Percentiles rank a stretch among this genome's conserved stretches.
phyloP scores from a whole-genome alignment of 2,329 filamentous ascomycete species.

The Aspergillus floridensis region DNA sequence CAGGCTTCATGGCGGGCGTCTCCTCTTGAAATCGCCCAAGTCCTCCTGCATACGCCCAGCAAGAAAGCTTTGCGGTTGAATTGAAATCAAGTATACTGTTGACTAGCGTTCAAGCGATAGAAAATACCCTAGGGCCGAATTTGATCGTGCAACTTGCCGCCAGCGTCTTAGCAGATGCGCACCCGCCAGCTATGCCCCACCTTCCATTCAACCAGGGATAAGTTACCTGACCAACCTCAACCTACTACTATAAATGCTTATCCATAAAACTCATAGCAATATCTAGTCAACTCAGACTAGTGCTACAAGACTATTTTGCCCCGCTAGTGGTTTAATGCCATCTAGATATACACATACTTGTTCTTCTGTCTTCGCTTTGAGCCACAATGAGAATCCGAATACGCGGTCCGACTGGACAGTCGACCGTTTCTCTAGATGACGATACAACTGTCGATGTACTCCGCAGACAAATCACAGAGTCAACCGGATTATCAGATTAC shows the following conservation, averaged over 20 bases:
- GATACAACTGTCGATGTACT: constrained; percentile 54
- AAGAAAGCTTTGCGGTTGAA: too few species aligned
- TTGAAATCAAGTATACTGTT: too few species aligned
- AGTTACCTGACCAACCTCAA: background rate
- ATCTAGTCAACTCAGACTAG: background rate
- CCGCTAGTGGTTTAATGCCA: background rate
- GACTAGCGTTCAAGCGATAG: too few species aligned
- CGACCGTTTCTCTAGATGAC: constrained; percentile 67
- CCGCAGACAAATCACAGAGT: constrained; percentile 47
- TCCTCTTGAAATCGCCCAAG: too few species aligned
- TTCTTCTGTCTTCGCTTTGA: background rate
- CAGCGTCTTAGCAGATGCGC: background rate
- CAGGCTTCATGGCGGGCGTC: too few species aligned
- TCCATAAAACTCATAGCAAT: background rate
- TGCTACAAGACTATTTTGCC: background rate
- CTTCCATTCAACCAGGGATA: background rate
- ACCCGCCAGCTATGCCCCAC: background rate
- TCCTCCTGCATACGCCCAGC: too few species aligned
- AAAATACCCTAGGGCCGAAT: too few species aligned
- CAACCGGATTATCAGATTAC: constrained; percentile 65
- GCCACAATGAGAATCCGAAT: constrained; percentile 69
- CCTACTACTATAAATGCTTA: background rate
- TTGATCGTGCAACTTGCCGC: background rate
- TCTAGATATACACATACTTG: too few species aligned
- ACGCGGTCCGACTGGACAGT: constrained; percentile 70